Base-by-base conservation (phyloP, 331 rosid genomes). In the Ulmus americana region DNA sequence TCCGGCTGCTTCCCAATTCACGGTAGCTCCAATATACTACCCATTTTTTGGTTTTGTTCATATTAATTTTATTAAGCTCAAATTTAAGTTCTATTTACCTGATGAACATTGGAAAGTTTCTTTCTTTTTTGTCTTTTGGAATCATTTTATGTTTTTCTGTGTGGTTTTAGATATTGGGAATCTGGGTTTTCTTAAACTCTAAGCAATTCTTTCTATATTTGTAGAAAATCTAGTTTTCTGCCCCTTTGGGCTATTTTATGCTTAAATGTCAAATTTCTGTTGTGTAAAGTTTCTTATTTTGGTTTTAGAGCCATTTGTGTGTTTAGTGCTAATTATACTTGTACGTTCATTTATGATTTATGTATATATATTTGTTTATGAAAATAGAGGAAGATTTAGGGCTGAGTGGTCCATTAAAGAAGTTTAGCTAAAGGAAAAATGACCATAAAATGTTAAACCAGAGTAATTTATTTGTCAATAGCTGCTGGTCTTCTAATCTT, bases 11-110 rank as follows among this genome's bases (percentile, higher is more conserved):
- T 68, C 77, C 63, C 70, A 48, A 63, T 47, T 28, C 76, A 78
- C 70, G 89, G 89, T 84, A 51, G 61, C 39, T n/a, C n/a, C 63
- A 49, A 16, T 38, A 49, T 40, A 16, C 54, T 65, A 64, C 13
- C 5, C n/a, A 9, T 10, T 48, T 3, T 48, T 48, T 48, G 13
- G 7, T 12, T 48, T 6, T 48, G n/a, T 13, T 48, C n/a, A 14
- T 28, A 28, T 28, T 28, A 0, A 28, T 28, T 28, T 28, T 28
- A 28, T 28, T 28, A 28, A 28, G 35, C 35, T 28, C 35, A 28
- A 28, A 28, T 28, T 28, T 28, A 20, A 20, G 22, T 28, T 28
- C 35, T 28, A 28, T 28, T 28, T 2, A 3, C 35, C 35, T 3
- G 35, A 38, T 59, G 12, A 16, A 16, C 3, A 8, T 13, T 18